These are phyloP conservation scores for Penicillium ucsense DNA, from an alignment of 495 filamentous ascomycete genomes.

Conservation along the genomic window DNA sequence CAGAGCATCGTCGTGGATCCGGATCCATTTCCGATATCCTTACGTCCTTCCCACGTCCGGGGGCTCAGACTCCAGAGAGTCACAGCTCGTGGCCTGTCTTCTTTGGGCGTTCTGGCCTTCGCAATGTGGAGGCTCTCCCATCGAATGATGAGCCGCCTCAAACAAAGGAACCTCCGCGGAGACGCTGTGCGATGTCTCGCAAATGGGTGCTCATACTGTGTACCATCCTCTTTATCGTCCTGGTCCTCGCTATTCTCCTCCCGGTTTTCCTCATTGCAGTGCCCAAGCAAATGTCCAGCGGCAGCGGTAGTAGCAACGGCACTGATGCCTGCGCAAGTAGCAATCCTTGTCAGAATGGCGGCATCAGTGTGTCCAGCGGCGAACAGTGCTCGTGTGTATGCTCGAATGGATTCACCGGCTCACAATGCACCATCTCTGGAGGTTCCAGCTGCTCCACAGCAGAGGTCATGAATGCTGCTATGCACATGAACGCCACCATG, in stretches of 20 bases:
- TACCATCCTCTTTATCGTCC: constrained; percentile 59
- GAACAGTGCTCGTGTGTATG: constrained; percentile 77
- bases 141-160: constrained; percentile 13
- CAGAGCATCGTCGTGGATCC: constrained; percentile 28
- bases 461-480: constrained; percentile 39
- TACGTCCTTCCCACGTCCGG: constrained; percentile 81
- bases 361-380: constrained; percentile 56
- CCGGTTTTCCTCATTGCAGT: constrained; percentile 76
- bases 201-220: constrained; percentile 69
- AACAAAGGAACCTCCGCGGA: constrained; percentile 18
- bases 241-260: constrained; percentile 79
- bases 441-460: constrained; percentile 65
- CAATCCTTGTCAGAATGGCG: constrained; percentile 67
- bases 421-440: constrained; percentile 50
- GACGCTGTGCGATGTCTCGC: constrained; percentile 70
- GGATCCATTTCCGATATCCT: constrained; percentile 82
- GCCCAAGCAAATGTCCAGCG: constrained; percentile 36
- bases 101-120: constrained; percentile 27
- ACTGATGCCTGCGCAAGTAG: constrained; percentile 41
- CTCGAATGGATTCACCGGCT: constrained; percentile 75
- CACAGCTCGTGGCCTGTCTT: constrained; percentile 34
- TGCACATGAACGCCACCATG: constrained; percentile 61
- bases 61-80: constrained; percentile 43
- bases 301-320: background rate
- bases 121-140: constrained; percentile 23